Base-by-base conservation (phyloP, 192 early-diverging fungal species). In the Geranomyces variabilis region DNA sequence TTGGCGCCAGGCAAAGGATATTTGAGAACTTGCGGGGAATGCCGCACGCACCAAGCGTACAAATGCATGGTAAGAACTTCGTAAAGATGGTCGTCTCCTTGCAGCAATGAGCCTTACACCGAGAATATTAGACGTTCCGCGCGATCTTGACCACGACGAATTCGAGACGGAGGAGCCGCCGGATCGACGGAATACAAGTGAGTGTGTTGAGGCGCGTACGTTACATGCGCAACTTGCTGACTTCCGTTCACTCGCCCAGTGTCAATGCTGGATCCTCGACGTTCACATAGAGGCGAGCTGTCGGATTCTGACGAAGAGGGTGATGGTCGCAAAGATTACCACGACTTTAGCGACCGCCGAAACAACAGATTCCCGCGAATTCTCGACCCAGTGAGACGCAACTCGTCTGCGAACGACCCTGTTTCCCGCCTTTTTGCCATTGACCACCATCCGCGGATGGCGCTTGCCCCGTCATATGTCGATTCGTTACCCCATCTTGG, bases 11-110 rank as follows among this genome's bases (percentile, higher is more conserved):
- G 47, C 48, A 71, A 13, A 78, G 76, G 15, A 89, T 99, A 43
- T 73, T 96, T 44, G 97, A 99, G 69, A 93, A 97, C 63, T 84
- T 99, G 47, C 80, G 94, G 45, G 90, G 90, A 61, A 51, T 98
- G 43, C 86, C 92, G 71, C 89, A 88, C 21, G 97, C 96, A 9
- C 97, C 97, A 0, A 92, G 91, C 51, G 93, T 99, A 34, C 96
- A 98, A 75, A 94, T 97, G 93, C 94, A 96, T 51, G 93, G 81
- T 84, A 68, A 29, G n/a, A 21, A 12, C 21, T 47, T 22, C 30
- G 46, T 64, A 26, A 7, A 1, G 26, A 36, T 45, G 21, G 1
- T 44, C 4, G 3, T 19, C 3, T n/a, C 24, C 8, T 61, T 31
- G 13, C 30, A n/a, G 2, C 19, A 60, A 31, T 24, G 56, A 57